These are phyloP conservation scores for Phaeosphaeria sp. DNA, from an alignment of 2,329 filamentous ascomycete species.

Conservation along the genomic window DNA sequence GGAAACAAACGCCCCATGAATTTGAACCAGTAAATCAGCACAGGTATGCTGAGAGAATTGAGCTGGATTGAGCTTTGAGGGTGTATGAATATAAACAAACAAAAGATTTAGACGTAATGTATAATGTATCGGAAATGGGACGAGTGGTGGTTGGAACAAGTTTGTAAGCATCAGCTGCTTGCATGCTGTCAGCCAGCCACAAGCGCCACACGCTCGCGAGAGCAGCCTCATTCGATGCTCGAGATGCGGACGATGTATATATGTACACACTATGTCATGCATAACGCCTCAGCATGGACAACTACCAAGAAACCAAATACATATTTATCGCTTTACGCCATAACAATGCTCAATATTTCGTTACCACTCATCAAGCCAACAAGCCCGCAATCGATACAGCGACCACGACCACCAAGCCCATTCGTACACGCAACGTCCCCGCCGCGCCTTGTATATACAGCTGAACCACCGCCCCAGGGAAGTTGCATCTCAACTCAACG, in stretches of 20 bases:
- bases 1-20: constrained; percentile 10
- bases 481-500: constrained; percentile 46
- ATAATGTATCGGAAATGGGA: not conserved
- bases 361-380: not conserved
- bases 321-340: not conserved
- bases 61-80: constrained; percentile 7
- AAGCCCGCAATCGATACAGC: constrained; percentile 8
- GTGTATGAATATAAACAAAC: not conserved
- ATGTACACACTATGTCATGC: no score
- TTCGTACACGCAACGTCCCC: not conserved
- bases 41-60: constrained; percentile 12
- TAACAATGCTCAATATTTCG: not conserved
- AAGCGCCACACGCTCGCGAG: no score
- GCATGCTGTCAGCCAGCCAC: no score
- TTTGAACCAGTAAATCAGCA: constrained; percentile 20
- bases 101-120: not conserved
- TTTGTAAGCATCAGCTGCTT: no score
- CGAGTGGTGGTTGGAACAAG: no score
- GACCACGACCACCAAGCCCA: constrained; percentile 12
- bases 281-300: no score
- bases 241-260: no score
- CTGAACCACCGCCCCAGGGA: constrained; percentile 49
- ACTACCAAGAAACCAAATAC: no score
- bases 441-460: constrained; percentile 36
- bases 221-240: no score